Base-by-base conservation (phyloP, 2,329 filamentous ascomycete species). In the Arachnopeziza araneosa region DNA sequence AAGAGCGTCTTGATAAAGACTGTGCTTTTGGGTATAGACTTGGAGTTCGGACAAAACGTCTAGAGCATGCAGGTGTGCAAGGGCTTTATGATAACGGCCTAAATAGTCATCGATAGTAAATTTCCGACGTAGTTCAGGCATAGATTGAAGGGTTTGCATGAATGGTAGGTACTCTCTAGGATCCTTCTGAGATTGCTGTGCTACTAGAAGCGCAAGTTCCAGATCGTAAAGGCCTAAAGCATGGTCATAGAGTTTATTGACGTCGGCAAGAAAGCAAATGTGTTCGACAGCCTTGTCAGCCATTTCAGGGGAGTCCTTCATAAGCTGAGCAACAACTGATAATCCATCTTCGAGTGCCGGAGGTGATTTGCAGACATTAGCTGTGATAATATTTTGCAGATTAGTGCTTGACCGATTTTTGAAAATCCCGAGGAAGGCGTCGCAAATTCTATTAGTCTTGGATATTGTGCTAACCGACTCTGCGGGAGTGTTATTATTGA, bases 101-200 rank as follows among this genome's bases (percentile, higher is more conserved):
- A 99, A 84, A 70, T 96, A 87, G 69, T 98, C 89, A 71, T 99
- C 95, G 56, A 99, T 96, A 50, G 86, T 85, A 67, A 93, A 96
- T 56, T 86, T 83, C 51, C 91, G 86, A 22, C 91, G 85, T 12
- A 89, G 74, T 12, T 84, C 80, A 0, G 88, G 76, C 67, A 96
- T 81, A 62, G 87, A 82, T 72, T 97, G 91, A 1, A 99, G 81
- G 44, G 87, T 87, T 70, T 96, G 93, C 55, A 99, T 85, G 71
- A 98, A 98, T 3, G 95, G 95, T 8, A 98, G 83, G 68, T 99
- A 99, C 73, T 99, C 95, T 67, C 92, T 82, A 1, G 95, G 95
- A 68, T 99, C 95, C 71, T 93, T 91, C 75, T 99, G 95, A 0
- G 93, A 95, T 71, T 97, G 93, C 71, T 99, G 95, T 0, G 95